A percentile compares a stretch with the other conserved stretches of the same genome.
phyloP scores from a whole-genome alignment of 768 basidiomycete species.

The Leccinum aurantiacum region DNA sequence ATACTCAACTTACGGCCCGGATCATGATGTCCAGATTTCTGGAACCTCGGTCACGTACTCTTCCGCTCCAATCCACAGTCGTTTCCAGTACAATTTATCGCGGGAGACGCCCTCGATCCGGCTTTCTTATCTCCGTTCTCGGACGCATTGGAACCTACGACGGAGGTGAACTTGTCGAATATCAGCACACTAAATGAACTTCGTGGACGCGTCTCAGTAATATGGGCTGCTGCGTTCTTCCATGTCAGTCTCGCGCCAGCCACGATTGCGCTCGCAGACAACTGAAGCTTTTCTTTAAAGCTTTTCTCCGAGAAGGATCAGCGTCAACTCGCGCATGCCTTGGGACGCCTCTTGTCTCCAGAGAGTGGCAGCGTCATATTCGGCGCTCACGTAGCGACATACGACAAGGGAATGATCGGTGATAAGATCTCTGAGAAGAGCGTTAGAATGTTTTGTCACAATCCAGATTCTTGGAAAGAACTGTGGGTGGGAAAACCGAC shows the following conservation, averaged over 20 bases:
- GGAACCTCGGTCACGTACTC: conserved; percentile 61
- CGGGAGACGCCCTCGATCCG: conserved; percentile 54
- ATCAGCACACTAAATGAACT: conserved; percentile 46
- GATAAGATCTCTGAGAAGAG: conserved; percentile 5
- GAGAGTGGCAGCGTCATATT: conserved; percentile 32
- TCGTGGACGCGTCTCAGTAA: conserved; percentile 45
- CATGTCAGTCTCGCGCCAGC: conserved; percentile 20
- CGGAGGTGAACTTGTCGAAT: conserved; percentile 26
- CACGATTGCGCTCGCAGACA: conserved; percentile 21
- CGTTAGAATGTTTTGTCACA: conserved; percentile 25
- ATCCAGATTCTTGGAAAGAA: conserved; percentile 28
- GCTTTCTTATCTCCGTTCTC: conserved; percentile 37
- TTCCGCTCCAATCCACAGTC: conserved; percentile 52
- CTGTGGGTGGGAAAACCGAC: conserved; percentile 24
- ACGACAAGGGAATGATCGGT: conserved; percentile 8
- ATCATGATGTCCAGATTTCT: conserved; percentile 43
- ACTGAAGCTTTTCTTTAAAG: conserved; percentile 25
- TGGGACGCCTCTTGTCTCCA: conserved; percentile 30
- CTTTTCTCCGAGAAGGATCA: conserved; percentile 31
- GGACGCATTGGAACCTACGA: conserved; percentile 16
- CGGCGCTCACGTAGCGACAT: conserved; percentile 26
- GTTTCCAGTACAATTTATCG: conserved; percentile 55
- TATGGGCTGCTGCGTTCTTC: conserved; percentile 53
- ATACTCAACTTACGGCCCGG: not conserved
- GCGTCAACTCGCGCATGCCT: conserved; percentile 21